These are phyloP conservation scores for Eimeria zaria DNA, from an alignment of 169 alveolate species.

Conservation along the genomic window DNA sequence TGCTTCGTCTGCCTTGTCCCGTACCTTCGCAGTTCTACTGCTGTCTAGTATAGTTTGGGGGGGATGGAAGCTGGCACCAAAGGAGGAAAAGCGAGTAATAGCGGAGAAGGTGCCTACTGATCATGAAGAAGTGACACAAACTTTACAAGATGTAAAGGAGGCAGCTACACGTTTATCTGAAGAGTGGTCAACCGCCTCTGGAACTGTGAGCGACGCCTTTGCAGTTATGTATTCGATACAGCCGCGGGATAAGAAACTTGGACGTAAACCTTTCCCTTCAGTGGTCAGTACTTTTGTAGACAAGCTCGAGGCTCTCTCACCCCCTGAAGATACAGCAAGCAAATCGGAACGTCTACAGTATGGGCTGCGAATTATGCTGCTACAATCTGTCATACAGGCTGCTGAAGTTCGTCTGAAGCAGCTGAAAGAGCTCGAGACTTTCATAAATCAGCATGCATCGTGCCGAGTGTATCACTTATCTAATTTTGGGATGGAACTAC, in stretches of 20 bases:
- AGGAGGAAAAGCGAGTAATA: neutral
- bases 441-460: neutral
- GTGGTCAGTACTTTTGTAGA: too few species aligned
- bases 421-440: neutral
- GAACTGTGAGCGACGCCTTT: too few species aligned
- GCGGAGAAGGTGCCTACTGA: neutral
- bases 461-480: neutral
- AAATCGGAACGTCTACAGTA: neutral
- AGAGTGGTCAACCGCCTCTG: too few species aligned
- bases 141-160: too few species aligned
- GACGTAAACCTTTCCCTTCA: too few species aligned
- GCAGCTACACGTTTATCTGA: too few species aligned
- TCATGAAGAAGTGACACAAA: too few species aligned
- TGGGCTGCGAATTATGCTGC: neutral
- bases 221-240: too few species aligned
- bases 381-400: neutral
- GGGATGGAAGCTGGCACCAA: neutral
- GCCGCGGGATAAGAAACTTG: too few species aligned
- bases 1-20: neutral
- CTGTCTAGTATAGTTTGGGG: neutral
- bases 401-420: neutral
- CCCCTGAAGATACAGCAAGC: neutral
- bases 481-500: neutral
- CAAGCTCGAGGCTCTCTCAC: neutral
- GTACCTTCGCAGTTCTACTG: neutral